These are phyloP conservation scores for Akanthomyces lecanii DNA, from an alignment of 2,329 filamentous ascomycete genomes.

Conservation along the genomic window DNA sequence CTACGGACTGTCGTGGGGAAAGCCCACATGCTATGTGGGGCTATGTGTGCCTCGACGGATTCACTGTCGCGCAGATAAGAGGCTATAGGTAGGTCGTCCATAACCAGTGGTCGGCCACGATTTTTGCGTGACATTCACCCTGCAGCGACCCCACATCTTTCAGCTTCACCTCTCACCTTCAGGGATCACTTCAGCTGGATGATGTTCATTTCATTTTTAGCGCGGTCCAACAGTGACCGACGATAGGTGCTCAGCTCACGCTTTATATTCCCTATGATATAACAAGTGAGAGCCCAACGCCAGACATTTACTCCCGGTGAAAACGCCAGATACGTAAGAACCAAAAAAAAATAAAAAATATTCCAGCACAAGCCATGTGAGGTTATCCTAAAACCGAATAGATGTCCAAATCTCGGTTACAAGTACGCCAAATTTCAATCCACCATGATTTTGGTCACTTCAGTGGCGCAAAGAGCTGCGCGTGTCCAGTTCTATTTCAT, in stretches of 20 bases:
- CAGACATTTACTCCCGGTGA: background rate
- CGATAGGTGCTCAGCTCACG: background rate
- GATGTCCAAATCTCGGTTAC: background rate
- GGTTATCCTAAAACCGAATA: background rate
- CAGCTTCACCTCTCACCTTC: background rate
- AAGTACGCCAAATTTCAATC: background rate
- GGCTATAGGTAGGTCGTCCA: too few species aligned
- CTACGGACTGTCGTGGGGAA: background rate
- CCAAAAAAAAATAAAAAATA: background rate
- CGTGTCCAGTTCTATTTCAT: background rate
- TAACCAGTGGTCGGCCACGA: too few species aligned
- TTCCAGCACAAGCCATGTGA: background rate
- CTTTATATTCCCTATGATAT: background rate
- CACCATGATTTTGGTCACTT: background rate
- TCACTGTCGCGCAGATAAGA: too few species aligned
- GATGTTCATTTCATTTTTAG: background rate
- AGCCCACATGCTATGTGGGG: slow-evolving; percentile 15
- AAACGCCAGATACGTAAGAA: background rate
- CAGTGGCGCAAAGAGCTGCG: background rate
- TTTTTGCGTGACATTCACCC: background rate
- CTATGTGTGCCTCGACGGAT: background rate
- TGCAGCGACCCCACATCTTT: background rate
- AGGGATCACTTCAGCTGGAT: background rate
- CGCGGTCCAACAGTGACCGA: background rate
- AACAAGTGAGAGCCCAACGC: background rate